Evolutionary conservation across 768 basidiomycete species (phyloP), one percentile per base, ranked within the genome.

Genomic region (Suillus weaverae): DNA sequence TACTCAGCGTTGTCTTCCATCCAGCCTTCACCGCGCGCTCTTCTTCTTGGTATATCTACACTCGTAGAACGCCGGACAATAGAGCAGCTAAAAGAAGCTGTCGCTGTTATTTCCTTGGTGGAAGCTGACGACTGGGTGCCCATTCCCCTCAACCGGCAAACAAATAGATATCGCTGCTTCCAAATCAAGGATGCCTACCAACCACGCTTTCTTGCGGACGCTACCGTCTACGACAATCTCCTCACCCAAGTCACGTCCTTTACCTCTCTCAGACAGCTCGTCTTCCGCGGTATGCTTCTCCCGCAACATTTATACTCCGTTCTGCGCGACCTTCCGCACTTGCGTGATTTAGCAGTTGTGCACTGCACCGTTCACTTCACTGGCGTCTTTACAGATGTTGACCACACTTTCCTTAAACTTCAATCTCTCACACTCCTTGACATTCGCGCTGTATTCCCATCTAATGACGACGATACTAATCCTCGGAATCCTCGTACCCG

Each of bases 371-470:
- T 69, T 0, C 75, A 74, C 5, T 22, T 69, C 35, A 61, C 60
- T 2, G 68, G 70, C 0, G 70, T 71, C 11, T 64, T 74, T 57
- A 64, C 66, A 7, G 11, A 13, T 14, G 55, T 67, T 1, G 71
- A 73, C 6, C 81, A 81, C 7, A 68, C 74, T n/a, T 68, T 70
- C 22, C 77, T 83, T 18, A 80, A 81, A 13, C 78, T 84, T 64
- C 81, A 76, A 1, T 75, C 81, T 22, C 78, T 84, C 35, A 78
- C 77, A 20, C 70, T 84, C 60, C 50, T 77, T 60, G 77, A 77
- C 62, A 67, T 80, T 11, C 78, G 77, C 60, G 76, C 22, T 36
- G 7, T 38, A 8, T 38, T 4, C 36, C 26, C 16, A 18, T 26
- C 43, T 67, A 68, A 41, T 63, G 73, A 71, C 16, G 62, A 65